These are phyloP conservation scores for Polychaeton citri DNA, from an alignment of 2,329 filamentous ascomycete species.

Conservation along the genomic window DNA sequence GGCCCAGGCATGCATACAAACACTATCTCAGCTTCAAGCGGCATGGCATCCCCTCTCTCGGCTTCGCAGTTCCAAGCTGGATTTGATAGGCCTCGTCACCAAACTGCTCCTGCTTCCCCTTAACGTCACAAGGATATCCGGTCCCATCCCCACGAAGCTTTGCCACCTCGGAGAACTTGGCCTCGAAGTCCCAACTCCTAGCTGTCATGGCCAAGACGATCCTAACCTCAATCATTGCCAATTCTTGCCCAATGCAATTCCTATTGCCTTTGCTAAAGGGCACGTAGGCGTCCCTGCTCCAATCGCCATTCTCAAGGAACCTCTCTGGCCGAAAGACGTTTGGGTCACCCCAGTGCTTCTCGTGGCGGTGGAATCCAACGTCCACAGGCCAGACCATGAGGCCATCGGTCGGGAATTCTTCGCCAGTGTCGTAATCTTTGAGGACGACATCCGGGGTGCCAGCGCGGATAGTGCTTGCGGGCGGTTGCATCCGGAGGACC, in stretches of 20 bases:
- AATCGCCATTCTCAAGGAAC: constrained; percentile 25
- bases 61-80: constrained; percentile 21
- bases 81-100: constrained; percentile 23
- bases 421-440: constrained; percentile 29
- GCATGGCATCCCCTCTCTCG: constrained; percentile 21
- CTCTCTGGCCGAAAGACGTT: constrained; percentile 30
- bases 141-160: constrained; percentile 22
- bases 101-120: constrained; percentile 16
- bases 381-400: constrained; percentile 30
- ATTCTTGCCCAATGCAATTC: constrained; percentile 45
- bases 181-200: constrained; percentile 37
- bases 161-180: constrained; percentile 23
- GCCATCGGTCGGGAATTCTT: constrained; percentile 30
- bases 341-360: constrained; percentile 27
- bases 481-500: constrained; percentile 38
- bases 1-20: too few relatives aligned
- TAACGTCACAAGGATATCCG: constrained; percentile 16
- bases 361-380: constrained; percentile 24
- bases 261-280: constrained; percentile 43
- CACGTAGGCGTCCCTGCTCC: constrained; percentile 37
- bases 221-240: constrained; percentile 41
- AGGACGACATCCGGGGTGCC: constrained; percentile 24
- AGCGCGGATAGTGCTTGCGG: constrained; percentile 32
- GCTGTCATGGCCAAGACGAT: constrained; percentile 37
- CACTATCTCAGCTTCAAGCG: constrained; percentile 12